Conservation (phyloP, 305 asterid genomes). For the Fraxinus floribunda region DNA sequence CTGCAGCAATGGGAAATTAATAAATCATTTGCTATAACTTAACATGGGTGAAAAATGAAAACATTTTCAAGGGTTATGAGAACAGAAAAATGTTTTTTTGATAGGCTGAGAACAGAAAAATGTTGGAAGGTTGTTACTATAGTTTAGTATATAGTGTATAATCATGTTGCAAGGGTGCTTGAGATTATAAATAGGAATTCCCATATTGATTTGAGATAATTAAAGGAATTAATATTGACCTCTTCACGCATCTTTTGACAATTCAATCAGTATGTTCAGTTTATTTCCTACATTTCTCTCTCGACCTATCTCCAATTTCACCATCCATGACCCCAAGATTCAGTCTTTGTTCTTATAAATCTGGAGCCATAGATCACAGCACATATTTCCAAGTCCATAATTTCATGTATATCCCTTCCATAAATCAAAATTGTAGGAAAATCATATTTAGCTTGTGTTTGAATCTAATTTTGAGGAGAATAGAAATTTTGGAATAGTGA, state of each 20-base stretch:
- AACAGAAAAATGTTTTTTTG: background rate
- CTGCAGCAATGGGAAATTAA: slow-evolving; percentile 38
- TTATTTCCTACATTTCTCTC: background rate
- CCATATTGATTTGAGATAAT: background rate
- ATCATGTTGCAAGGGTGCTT: slow-evolving; percentile 3
- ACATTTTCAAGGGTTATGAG: background rate
- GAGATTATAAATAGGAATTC: background rate
- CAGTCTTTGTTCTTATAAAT: background rate
- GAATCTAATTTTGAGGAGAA: too few species aligned
- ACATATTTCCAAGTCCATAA: background rate
- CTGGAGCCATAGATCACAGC: background rate
- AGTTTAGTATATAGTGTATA: background rate
- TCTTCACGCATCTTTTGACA: background rate
- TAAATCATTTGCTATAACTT: background rate
- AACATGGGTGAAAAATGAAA: background rate
- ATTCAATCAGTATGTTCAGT: background rate
- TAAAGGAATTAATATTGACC: background rate
- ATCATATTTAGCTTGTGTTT: too few species aligned
- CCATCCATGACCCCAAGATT: background rate
- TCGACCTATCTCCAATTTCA: background rate
- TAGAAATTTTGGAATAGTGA: too few species aligned
- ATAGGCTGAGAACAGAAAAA: background rate
- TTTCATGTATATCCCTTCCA: background rate
- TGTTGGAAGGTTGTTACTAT: background rate
- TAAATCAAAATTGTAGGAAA: background rate